These are phyloP conservation scores for Microdochium trichocladiopsis DNA, from an alignment of 2,329 filamentous ascomycete genomes.

Conservation along the genomic window DNA sequence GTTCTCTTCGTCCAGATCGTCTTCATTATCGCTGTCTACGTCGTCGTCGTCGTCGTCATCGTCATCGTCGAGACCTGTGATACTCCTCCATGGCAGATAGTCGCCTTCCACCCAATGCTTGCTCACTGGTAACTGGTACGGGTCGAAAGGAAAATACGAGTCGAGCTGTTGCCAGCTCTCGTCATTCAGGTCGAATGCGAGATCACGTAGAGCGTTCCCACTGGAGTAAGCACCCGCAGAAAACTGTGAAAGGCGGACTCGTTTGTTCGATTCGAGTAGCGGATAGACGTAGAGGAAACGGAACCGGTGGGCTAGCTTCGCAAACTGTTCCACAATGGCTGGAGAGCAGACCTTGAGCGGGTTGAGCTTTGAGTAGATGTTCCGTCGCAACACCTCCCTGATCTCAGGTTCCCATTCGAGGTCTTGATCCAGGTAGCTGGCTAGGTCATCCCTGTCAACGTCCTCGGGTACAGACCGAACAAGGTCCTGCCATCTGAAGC, in stretches of 20 bases:
- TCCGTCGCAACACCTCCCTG: conserved; percentile 65
- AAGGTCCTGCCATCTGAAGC: conserved; percentile 94
- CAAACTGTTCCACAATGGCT: conserved; percentile 85
- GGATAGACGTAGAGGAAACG: conserved; percentile 85
- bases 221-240: conserved; percentile 49
- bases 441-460: conserved; percentile 55
- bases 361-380: conserved; percentile 85
- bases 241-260: conserved; percentile 70
- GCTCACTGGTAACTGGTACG: conserved; percentile 83
- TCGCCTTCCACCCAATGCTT: conserved; percentile 81
- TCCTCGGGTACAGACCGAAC: conserved; percentile 54
- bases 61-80: conserved; percentile 60
- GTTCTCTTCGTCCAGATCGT: conserved; percentile 21
- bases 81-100: conserved; percentile 73
- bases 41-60: conserved; percentile 48
- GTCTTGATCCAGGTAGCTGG: conserved; percentile 59
- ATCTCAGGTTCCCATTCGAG: conserved; percentile 71
- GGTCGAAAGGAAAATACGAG: conserved; percentile 95
- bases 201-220: conserved; percentile 46
- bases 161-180: conserved; percentile 82
- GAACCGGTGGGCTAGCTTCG: conserved; percentile 77
- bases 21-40: conserved; percentile 43
- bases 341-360: conserved; percentile 92
- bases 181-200: conserved; percentile 47
- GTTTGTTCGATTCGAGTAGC: conserved; percentile 86